Evolutionary conservation across 2,329 filamentous ascomycete genomes (phyloP), one percentile per base, ranked within the genome.

Genomic region (Sarocladiaceae sp.): DNA sequence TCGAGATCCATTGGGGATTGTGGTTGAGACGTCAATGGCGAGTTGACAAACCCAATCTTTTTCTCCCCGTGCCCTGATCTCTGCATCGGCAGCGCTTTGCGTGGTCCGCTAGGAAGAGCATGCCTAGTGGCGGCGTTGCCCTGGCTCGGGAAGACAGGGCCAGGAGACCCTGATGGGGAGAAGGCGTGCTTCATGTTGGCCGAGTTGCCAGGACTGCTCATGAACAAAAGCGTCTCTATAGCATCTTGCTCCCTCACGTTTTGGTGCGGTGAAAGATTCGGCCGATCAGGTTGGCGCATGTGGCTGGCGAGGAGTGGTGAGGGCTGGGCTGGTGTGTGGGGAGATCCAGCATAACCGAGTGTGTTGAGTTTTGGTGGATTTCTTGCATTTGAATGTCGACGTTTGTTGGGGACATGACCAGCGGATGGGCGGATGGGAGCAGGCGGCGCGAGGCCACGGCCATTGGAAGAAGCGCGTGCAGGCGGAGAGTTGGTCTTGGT

Each of bases 141-240:
- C 43, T 6, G 46, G 13, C 16, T 54, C 53, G 2, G 20, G 39
- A 43, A 6, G 27, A 39, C 43, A 3, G 58, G 57, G 3, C 54
- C 61, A 13, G 67, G 57, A 2, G 68, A 67, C 10, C 59, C 59
- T 0, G 64, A 57, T 0, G 68, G 63, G 1, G 75, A 70, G 47
- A 79, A 79, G 9, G 63, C 58, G 48, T 76, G 75, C 50, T 78
- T 78, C 53, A 82, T 62, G 48, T 78, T 80, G 33, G 76, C 70
- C 34, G 83, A 83, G 60, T 87, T 85, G 13, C 82, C 82, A 0
- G 85, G 85, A 50, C 83, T 87, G 55, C 85, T 88, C 80, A 93
- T 85, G 56, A 90, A 89, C 20, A 91, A 69, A 19, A 93, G 65
- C 1, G 85, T 84, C 57, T 90, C 86, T 37, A 91, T 80, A 5